phyloP scores from a whole-genome alignment of 176 grass and related monocot genomes.

The Canna indica region DNA sequence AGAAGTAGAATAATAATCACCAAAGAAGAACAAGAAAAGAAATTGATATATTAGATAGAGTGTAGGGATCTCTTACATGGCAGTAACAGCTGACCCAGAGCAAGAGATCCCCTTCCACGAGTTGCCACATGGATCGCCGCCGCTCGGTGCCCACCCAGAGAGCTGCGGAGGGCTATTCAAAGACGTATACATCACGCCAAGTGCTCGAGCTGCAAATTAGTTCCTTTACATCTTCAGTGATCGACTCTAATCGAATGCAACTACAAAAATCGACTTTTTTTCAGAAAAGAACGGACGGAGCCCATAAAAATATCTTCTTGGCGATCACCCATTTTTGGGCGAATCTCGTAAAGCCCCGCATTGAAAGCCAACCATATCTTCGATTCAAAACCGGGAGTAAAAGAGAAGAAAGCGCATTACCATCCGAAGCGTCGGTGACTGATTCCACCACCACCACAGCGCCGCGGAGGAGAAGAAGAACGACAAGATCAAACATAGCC shows the following conservation, averaged over 20 bases:
- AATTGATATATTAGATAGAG: not conserved
- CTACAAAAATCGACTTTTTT: not conserved
- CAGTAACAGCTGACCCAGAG: conserved; percentile 58
- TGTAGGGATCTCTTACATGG: conserved; percentile 39
- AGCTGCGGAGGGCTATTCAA: conserved; percentile 75
- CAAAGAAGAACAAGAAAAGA: conserved; percentile 12
- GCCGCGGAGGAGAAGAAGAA: not conserved
- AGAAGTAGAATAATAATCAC: conserved; percentile 1
- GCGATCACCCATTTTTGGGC: not conserved
- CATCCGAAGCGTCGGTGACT: conserved; percentile 3
- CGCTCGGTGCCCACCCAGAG: conserved; percentile 47
- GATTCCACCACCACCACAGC: conserved; percentile 8
- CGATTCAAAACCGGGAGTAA: not conserved
- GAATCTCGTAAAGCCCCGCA: not conserved
- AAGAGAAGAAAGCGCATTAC: conserved; percentile 3
- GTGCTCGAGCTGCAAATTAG: conserved; percentile 51
- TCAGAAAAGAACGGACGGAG: not conserved
- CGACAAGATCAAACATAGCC: not conserved
- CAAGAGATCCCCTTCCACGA: conserved; percentile 81
- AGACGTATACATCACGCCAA: conserved; percentile 55
- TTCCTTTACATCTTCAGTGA: not conserved
- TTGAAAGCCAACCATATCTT: not conserved
- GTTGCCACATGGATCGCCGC: conserved; percentile 79
- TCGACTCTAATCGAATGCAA: conserved; percentile 1
- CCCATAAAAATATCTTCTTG: conserved; percentile 1